A percentile compares a stretch with the other conserved stretches of the same genome.
phyloP scores from a whole-genome alignment of 148 eudicot genomes.

The Diospyros kaki region DNA sequence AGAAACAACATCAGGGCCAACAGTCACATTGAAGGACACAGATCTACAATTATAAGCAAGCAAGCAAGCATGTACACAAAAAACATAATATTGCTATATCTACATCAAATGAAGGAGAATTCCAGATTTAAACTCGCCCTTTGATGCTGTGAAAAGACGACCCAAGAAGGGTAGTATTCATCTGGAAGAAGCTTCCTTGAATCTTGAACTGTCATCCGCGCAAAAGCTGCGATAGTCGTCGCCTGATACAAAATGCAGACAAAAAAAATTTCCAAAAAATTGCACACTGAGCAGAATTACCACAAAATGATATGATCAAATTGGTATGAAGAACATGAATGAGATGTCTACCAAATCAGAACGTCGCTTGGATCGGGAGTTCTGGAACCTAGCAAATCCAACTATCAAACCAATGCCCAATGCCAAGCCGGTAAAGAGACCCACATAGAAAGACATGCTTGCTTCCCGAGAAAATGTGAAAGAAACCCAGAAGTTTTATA shows the following conservation, averaged over 20 bases:
- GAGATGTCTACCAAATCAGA: conserved; percentile 47
- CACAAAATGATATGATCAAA: not conserved
- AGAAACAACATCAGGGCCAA: not conserved
- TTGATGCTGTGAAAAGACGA: conserved; percentile 59
- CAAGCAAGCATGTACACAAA: not conserved
- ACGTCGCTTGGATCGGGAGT: conserved; percentile 59
- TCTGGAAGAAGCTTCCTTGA: conserved; percentile 61
- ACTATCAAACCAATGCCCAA: conserved; percentile 59
- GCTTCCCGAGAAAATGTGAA: not conserved
- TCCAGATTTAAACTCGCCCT: conserved; percentile 39
- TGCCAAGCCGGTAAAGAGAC: conserved; percentile 53
- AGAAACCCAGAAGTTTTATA: not conserved
- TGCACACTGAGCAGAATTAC: not conserved
- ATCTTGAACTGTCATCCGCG: conserved; percentile 65
- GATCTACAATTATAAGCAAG: conserved; percentile 3
- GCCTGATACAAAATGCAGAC: conserved; percentile 33
- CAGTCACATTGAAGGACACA: not conserved
- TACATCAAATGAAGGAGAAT: too few species aligned
- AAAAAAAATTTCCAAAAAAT: not conserved
- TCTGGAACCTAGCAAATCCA: conserved; percentile 43
- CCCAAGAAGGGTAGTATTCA: conserved; percentile 66
- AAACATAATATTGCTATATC: too few species aligned
- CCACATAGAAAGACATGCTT: conserved; percentile 60
- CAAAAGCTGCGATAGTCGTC: conserved; percentile 49
- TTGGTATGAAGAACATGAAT: conserved; percentile 2